A percentile compares a stretch with the other conserved stretches of the same genome.
phyloP scores from a whole-genome alignment of 768 basidiomycete species.

The Calocera cornea region DNA sequence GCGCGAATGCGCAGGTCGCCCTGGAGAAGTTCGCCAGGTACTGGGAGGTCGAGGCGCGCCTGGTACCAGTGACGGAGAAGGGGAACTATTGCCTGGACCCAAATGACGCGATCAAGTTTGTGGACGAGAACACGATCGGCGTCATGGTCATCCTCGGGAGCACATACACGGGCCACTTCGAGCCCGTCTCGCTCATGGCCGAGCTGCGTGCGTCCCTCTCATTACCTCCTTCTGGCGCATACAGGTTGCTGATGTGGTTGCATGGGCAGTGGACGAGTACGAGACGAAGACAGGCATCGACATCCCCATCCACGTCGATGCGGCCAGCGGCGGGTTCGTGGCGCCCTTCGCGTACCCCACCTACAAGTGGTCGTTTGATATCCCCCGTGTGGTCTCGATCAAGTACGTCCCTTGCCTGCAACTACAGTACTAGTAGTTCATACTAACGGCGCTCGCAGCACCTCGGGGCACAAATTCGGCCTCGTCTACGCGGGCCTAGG shows the following conservation, averaged over 20 bases:
- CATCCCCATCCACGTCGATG: constrained; percentile 47
- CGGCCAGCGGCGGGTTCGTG: constrained; percentile 48
- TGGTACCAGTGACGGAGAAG: constrained; percentile 51
- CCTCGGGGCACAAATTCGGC: constrained; percentile 44
- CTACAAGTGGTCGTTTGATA: constrained; percentile 45
- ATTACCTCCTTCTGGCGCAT: background rate
- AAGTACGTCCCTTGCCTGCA: constrained; percentile 24
- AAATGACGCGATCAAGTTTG: constrained; percentile 45
- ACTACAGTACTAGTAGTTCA: constrained; percentile 11
- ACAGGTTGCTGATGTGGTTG: background rate
- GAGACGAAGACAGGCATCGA: constrained; percentile 33
- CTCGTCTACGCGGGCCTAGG: constrained; percentile 46
- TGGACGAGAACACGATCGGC: constrained; percentile 63
- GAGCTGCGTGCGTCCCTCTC: constrained; percentile 30
- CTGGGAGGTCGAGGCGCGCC: constrained; percentile 39
- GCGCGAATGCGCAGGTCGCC: constrained; percentile 55
- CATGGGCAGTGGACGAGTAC: constrained; percentile 38
- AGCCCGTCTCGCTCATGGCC: constrained; percentile 76
- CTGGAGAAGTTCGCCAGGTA: constrained; percentile 54
- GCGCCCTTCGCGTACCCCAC: constrained; percentile 49
- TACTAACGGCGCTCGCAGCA: background rate
- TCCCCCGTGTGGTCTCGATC: constrained; percentile 49
- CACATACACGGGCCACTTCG: constrained; percentile 46
- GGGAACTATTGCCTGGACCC: constrained; percentile 68
- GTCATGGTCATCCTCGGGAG: constrained; percentile 39